phyloP scores from a whole-genome alignment of 2,329 filamentous ascomycete species.

The Talaromyces sp. region DNA sequence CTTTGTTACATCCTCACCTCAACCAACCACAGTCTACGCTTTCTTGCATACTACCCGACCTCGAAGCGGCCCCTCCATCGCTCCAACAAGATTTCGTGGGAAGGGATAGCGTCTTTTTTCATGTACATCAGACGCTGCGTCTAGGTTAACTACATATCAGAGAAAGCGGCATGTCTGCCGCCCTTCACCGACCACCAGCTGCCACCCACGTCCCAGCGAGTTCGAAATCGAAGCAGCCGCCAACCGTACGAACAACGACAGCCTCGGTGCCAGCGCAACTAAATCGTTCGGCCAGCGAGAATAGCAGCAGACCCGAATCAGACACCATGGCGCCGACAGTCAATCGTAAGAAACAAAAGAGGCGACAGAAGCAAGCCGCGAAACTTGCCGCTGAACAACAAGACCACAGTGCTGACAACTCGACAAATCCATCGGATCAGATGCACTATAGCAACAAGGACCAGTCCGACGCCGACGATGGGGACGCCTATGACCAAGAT shows the following conservation, averaged over 20 bases:
- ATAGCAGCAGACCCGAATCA: conserved; percentile 16
- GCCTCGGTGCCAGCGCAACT: background rate
- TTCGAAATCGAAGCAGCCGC: conserved; percentile 10
- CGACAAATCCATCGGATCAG: conserved; percentile 38
- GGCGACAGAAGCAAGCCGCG: conserved; percentile 78
- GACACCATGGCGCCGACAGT: conserved; percentile 52
- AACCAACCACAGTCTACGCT: background rate
- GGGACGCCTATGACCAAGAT: conserved; percentile 52
- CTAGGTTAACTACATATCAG: conserved; percentile 11
- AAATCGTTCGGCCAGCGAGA: conserved; percentile 11
- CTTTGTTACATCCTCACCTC: conserved; percentile 13
- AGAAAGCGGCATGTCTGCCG: conserved; percentile 21
- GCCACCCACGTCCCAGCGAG: conserved; percentile 1
- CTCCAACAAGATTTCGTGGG: background rate
- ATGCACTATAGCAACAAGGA: conserved; percentile 27
- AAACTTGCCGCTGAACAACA: conserved; percentile 62
- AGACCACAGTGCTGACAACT: conserved; percentile 29
- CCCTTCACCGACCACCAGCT: conserved; percentile 17
- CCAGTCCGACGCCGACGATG: conserved; percentile 35
- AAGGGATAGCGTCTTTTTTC: conserved; percentile 3
- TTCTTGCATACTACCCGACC: background rate
- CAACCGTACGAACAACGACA: background rate
- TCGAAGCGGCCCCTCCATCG: background rate
- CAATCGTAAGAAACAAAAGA: conserved; percentile 94
- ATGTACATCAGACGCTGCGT: conserved; percentile 17